These are phyloP conservation scores for Alnus rubra DNA, from an alignment of 306 rosid genomes.

Conservation along the genomic window DNA sequence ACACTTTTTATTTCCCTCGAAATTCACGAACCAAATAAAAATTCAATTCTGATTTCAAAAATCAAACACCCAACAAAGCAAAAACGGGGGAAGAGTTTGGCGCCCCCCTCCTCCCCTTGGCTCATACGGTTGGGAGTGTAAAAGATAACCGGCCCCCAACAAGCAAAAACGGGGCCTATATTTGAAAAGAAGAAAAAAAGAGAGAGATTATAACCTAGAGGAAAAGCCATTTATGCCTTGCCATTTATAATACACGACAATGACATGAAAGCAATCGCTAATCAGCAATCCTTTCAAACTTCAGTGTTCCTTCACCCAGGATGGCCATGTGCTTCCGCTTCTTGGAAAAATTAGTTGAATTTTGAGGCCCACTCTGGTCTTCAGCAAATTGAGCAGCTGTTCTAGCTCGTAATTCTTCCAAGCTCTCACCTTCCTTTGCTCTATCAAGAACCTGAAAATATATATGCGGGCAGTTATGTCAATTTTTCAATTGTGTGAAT, in stretches of 20 bases:
- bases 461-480: not conserved
- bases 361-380: slow-evolving; percentile 49
- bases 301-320: slow-evolving; percentile 59
- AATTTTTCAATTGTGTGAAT: slow-evolving; percentile 4
- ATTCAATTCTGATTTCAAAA: too few relatives aligned
- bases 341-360: slow-evolving; percentile 49
- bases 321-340: slow-evolving; percentile 63
- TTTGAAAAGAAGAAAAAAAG: not conserved
- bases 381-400: slow-evolving; percentile 69
- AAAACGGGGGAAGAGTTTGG: too few relatives aligned
- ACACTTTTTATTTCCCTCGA: too few relatives aligned
- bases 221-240: not conserved
- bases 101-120: too few relatives aligned
- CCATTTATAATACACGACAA: not conserved
- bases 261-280: slow-evolving; percentile 17
- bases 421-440: slow-evolving; percentile 89
- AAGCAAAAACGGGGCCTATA: not conserved
- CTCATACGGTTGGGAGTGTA: not conserved
- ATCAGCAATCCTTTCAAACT: slow-evolving; percentile 46
- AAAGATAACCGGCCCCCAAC: not conserved
- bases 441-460: slow-evolving; percentile 71
- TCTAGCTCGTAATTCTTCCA: slow-evolving; percentile 77
- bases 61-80: too few relatives aligned
- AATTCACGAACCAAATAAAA: too few relatives aligned
- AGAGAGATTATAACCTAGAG: not conserved